Conservation (phyloP, 371 early-diverging fungal species). For the Mortierella sp. region DNA sequence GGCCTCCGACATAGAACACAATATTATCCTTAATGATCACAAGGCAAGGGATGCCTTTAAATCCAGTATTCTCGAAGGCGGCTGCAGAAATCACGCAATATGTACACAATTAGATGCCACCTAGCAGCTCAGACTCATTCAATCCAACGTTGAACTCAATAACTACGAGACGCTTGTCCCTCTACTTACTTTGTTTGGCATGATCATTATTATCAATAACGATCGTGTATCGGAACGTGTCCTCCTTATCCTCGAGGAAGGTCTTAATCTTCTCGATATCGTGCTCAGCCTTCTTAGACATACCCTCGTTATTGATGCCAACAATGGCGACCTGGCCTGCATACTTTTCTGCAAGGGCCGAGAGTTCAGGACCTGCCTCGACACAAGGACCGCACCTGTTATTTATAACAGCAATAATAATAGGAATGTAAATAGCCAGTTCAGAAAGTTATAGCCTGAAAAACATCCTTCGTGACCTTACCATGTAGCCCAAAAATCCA, state of each 20-base stretch:
- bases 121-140: too few species aligned
- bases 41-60: too few species aligned
- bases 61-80: too few species aligned
- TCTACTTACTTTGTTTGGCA: too few species aligned
- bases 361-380: conserved; percentile 2
- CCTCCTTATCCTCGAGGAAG: not conserved
- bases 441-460: too few species aligned
- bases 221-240: conserved; percentile 4
- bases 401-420: not conserved
- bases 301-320: conserved; percentile 9
- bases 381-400: conserved; percentile 7
- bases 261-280: not conserved
- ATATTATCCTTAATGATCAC: too few species aligned
- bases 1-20: too few species aligned
- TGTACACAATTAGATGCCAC: too few species aligned
- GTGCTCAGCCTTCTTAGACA: not conserved
- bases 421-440: too few species aligned
- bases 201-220: not conserved
- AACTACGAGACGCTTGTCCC: too few species aligned
- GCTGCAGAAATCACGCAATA: too few species aligned
- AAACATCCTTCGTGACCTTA: not conserved
- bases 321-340: not conserved
- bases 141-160: too few species aligned
- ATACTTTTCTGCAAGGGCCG: conserved; percentile 9
- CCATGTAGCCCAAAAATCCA: conserved; percentile 17